phyloP scores from a whole-genome alignment of 1,284 basidiomycete species.

The Porogramme epimiltina region DNA sequence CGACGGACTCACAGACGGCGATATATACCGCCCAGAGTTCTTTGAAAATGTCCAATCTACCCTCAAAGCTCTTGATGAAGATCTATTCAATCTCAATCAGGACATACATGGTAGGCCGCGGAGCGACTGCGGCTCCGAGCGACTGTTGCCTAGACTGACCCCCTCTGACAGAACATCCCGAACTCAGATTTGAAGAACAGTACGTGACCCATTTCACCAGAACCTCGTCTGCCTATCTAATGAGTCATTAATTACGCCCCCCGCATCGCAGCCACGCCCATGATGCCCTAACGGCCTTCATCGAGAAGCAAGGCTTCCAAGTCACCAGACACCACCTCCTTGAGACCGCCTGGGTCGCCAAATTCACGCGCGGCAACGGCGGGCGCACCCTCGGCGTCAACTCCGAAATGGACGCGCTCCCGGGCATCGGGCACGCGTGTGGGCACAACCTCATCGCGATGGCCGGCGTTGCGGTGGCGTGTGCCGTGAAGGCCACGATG shows the following conservation, averaged over 20 bases:
- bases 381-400: constrained; percentile 73
- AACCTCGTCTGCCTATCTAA: not conserved
- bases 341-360: constrained; percentile 80
- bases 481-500: constrained; percentile 66
- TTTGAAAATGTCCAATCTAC: constrained; percentile 55
- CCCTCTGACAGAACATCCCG: constrained; percentile 25
- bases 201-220: constrained; percentile 24
- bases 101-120: constrained; percentile 61
- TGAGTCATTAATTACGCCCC: not conserved
- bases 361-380: constrained; percentile 59
- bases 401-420: constrained; percentile 72
- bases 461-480: constrained; percentile 75
- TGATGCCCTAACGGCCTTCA: constrained; percentile 55
- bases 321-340: constrained; percentile 66
- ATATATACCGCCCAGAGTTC: constrained; percentile 35
- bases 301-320: constrained; percentile 60
- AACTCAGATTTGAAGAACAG: constrained; percentile 29
- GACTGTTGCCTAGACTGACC: not conserved
- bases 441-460: constrained; percentile 89
- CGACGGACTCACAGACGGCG: not conserved
- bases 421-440: constrained; percentile 74
- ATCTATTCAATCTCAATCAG: constrained; percentile 59
- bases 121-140: not conserved
- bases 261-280: constrained; percentile 49
- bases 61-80: constrained; percentile 51